These are phyloP conservation scores for Nidularia sp. DNA, from an alignment of 768 basidiomycete genomes.

Conservation along the genomic window DNA sequence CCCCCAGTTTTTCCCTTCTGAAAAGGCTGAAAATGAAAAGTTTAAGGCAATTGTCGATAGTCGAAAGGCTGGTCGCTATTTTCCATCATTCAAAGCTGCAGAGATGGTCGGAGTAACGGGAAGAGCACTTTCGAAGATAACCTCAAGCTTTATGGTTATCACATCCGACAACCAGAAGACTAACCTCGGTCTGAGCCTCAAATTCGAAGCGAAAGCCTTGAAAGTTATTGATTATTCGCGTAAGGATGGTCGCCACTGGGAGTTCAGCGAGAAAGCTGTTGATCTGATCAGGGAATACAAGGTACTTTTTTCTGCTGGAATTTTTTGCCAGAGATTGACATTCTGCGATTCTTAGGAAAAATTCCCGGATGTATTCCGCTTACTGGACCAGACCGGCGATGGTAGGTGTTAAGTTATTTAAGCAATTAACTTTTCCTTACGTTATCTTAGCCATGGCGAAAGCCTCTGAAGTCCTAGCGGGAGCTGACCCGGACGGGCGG, in stretches of 20 bases:
- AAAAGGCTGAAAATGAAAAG: slow-evolving; percentile 71
- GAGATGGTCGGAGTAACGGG: slow-evolving; percentile 71
- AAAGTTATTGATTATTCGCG: slow-evolving; percentile 93
- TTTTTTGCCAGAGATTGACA: neutral
- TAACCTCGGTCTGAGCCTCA: slow-evolving; percentile 91
- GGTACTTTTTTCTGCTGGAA: slow-evolving; percentile 28
- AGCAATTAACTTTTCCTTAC: slow-evolving; percentile 1
- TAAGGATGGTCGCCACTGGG: slow-evolving; percentile 84
- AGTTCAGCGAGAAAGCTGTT: slow-evolving; percentile 86
- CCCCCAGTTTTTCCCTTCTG: slow-evolving; percentile 79
- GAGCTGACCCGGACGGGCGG: slow-evolving; percentile 58
- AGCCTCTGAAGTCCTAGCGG: slow-evolving; percentile 54
- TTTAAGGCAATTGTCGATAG: slow-evolving; percentile 70
- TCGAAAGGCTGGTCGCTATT: slow-evolving; percentile 53
- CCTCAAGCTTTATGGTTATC: slow-evolving; percentile 90
- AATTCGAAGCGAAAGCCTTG: slow-evolving; percentile 90
- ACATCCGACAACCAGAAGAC: slow-evolving; percentile 72
- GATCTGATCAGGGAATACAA: slow-evolving; percentile 82
- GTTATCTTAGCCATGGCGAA: slow-evolving; percentile 62
- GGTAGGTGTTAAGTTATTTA: slow-evolving; percentile 39
- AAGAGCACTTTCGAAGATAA: slow-evolving; percentile 83
- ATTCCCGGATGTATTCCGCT: slow-evolving; percentile 82
- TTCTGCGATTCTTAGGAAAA: slow-evolving; percentile 36
- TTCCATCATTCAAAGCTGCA: slow-evolving; percentile 75
- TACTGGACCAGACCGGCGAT: slow-evolving; percentile 69